These are phyloP conservation scores for Selaginella moellendorffii DNA, from an alignment of 75 land plant genomes.

Conservation along the genomic window DNA sequence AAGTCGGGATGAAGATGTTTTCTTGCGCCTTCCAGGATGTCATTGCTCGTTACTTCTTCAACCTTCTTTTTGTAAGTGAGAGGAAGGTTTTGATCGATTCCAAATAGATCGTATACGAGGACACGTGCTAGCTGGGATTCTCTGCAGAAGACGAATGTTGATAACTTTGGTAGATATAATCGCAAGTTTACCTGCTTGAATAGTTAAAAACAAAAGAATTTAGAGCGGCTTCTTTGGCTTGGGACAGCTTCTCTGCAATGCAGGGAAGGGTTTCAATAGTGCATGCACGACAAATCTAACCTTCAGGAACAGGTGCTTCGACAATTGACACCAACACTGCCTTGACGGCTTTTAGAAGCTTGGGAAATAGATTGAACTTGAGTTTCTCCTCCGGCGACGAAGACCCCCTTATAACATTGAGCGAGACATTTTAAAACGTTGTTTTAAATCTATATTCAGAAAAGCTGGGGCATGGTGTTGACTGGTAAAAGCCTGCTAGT, in stretches of 20 bases:
- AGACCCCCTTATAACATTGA: conserved; percentile 11
- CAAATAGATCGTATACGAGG: too few relatives aligned
- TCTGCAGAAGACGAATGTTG: too few relatives aligned
- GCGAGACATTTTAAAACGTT: neutral
- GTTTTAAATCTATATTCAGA: neutral
- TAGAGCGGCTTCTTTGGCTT: conserved; percentile 23
- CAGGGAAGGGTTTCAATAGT: neutral
- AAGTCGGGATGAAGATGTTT: too few relatives aligned
- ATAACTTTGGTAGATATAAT: too few relatives aligned
- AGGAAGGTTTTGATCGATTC: too few relatives aligned
- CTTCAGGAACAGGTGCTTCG: conserved; percentile 7
- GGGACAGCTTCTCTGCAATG: conserved; percentile 11
- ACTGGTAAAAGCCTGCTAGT: neutral
- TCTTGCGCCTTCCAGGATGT: too few relatives aligned
- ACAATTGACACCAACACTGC: conserved; percentile 9
- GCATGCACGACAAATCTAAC: neutral
- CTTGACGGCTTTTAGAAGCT: conserved; percentile 15
- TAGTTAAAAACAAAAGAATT: conserved; percentile 25
- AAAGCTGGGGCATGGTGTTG: conserved; percentile 11
- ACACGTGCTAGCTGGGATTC: too few relatives aligned
- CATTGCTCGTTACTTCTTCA: too few relatives aligned
- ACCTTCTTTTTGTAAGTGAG: too few relatives aligned
- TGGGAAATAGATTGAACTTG: conserved; percentile 12
- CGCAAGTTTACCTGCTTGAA: conserved; percentile 15
- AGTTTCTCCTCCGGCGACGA: conserved; percentile 20